A percentile compares a stretch with the other conserved stretches of the same genome.
These are phyloP conservation scores for Eleusine indica DNA, from an alignment of 176 grass and related monocot genomes.

Conservation along the genomic window DNA sequence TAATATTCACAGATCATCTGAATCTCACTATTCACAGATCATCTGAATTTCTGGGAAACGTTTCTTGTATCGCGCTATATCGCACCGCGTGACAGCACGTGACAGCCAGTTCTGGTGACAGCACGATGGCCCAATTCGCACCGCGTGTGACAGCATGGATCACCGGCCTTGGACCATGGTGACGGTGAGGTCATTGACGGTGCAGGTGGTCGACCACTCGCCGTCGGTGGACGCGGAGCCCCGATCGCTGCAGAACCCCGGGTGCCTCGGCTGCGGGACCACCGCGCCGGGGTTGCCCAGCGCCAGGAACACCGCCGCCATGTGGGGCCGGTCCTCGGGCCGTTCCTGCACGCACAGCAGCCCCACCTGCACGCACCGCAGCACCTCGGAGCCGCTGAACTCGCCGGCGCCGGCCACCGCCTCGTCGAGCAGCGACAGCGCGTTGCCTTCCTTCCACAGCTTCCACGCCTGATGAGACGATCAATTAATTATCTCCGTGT, in stretches of 20 bases:
- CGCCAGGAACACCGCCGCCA: conserved; percentile 64
- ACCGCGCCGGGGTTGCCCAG: conserved; percentile 53
- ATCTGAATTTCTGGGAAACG: not conserved
- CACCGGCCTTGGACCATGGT: conserved; percentile 62
- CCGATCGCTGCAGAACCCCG: conserved; percentile 51
- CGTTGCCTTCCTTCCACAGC: conserved; percentile 67
- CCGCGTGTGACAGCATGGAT: not conserved
- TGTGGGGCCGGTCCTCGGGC: conserved; percentile 66
- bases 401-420: conserved; percentile 5
- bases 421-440: conserved; percentile 52
- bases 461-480: conserved; percentile 63
- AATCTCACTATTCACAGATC: not conserved
- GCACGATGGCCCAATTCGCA: no score
- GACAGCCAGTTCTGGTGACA: no score
- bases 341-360: conserved; percentile 80
- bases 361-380: conserved; percentile 75
- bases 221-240: conserved; percentile 33
- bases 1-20: not conserved
- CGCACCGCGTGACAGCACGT: not conserved
- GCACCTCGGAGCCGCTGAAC: conserved; percentile 42
- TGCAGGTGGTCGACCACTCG: conserved; percentile 54
- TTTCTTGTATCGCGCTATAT: not conserved
- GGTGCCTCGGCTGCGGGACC: conserved; percentile 61
- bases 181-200: conserved; percentile 56
- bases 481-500: not conserved